Evolutionary conservation across 208 protist genomes (phyloP), one percentile per base, ranked within the genome.

Genomic region (Trypanosoma platydactyli): DNA sequence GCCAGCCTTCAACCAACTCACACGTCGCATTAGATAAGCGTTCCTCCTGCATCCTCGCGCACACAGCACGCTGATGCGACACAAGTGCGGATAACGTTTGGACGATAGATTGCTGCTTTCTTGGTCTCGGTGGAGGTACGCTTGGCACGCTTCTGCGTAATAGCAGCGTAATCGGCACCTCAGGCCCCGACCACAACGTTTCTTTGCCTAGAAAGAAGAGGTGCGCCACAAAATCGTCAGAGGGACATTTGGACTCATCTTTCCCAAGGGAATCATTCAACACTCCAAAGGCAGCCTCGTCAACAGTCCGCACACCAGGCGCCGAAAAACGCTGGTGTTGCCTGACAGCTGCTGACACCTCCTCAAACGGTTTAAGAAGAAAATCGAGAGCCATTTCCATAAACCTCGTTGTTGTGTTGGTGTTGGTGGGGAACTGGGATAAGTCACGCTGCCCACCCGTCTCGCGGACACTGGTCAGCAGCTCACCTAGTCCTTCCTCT

Each of bases 171-270:
- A 66, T 46, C 15, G 53, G 64, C 9, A 38, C 71, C 55, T 64
- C 60, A n/a, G 71, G 71, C 20, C 64, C 52, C 3, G 56, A 53
- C 64, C 71, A 77, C 16, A 56, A 11, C 1, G 51, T 53, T 13
- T 52, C 51, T 5, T 45, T 44, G 7, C 57, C 64, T 12, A 3
- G 54, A 25, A 68, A 52, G 35, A 75, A 75, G 25, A 75, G 62
- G 30, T 69, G 61, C 0, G 69, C 60, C 27, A 55, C 62, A 27
- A 75, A 61, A n/a, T 75, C 69, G 1, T 75, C 69, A n/a, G 48
- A 51, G 5, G 40, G 46, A 56, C 56, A 72, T 15, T 25, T 50
- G 13, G 35, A 29, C 41, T 27, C 53, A 18, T 29, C 51, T 16
- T 11, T 49, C 5, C 9, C 18, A 1, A 42, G 2, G 25, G 27